Evolutionary conservation across 768 basidiomycete genomes (phyloP), one percentile per base, ranked within the genome.

Genomic region (Amanita pallidorosea): DNA sequence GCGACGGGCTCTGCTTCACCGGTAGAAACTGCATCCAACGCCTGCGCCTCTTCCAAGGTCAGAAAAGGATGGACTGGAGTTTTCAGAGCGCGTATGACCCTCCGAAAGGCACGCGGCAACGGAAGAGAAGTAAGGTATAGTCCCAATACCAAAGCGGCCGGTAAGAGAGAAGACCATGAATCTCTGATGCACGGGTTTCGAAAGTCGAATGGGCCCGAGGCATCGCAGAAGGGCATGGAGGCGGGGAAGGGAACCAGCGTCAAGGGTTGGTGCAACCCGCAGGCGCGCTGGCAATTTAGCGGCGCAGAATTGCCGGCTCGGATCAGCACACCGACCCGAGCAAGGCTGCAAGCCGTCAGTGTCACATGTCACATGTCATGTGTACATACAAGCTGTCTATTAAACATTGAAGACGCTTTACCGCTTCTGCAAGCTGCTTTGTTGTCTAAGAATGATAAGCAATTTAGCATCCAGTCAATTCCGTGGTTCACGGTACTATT

Each of bases 101-200:
- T 64, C 34, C 58, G 58, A 45, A 57, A 36, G 27, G 51, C 55
- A 38, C 33, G 56, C 44, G 64, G 72, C 9, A 57, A 49, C 18
- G 67, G 74, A 25, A 67, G 56, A 3, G 60, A 62, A 23, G 61
- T 59, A 27, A 80, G 36, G 53, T 66, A 74, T 17, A 80, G 59
- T 2, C 56, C 57, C 43, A 71, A 66, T 36, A 79, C 77, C 49
- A 79, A 58, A 3, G 62, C 58, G n/a, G 70, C 72, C 20, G 80
- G 79, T 0, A 65, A 43, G 29, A 81, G 40, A 2, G 75, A 67
- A n/a, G 68, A 67, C 79, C 78, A 83, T 15, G 75, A 67, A 0
- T 64, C 62, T 27, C 80, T 70, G 2, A 78, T 62, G 56, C 81
- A 82, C 6, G 67, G 42, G 51, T 70, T 63, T 5, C 62, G 57